These are phyloP conservation scores for Lizanozyma gosingica DNA, from an alignment of 1,139 yeast species.

Conservation along the genomic window DNA sequence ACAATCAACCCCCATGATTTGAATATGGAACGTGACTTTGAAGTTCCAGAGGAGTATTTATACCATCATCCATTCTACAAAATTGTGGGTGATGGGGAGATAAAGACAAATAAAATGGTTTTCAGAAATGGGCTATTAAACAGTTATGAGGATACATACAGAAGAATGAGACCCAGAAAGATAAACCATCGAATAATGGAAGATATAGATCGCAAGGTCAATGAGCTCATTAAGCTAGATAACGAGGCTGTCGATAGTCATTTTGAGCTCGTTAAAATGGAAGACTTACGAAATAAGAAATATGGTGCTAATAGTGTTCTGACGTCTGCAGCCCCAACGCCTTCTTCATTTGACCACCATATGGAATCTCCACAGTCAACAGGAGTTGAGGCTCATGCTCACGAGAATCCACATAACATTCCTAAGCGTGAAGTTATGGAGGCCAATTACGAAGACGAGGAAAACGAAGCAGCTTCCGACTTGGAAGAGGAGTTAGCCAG, in stretches of 20 bases:
- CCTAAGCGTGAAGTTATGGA: slow-evolving; percentile 12
- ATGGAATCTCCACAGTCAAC: slow-evolving; percentile 3
- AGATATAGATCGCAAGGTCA: slow-evolving; percentile 70
- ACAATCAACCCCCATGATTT: slow-evolving; percentile 41
- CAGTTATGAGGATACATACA: slow-evolving; percentile 24
- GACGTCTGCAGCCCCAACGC: slow-evolving; percentile 17
- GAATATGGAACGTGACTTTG: slow-evolving; percentile 32
- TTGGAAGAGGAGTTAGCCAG: slow-evolving; percentile 29
- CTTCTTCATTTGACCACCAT: slow-evolving; percentile 4
- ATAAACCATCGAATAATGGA: slow-evolving; percentile 45
- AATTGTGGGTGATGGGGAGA: slow-evolving; percentile 30
- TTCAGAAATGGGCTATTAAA: slow-evolving; percentile 45
- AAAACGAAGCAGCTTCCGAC: slow-evolving; percentile 16
- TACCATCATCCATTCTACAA: slow-evolving; percentile 40
- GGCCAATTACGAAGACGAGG: slow-evolving; percentile 11
- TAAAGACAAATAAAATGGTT: slow-evolving; percentile 36
- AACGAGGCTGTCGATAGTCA: slow-evolving; percentile 76
- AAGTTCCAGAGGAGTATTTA: slow-evolving; percentile 28
- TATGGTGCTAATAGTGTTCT: slow-evolving; percentile 14
- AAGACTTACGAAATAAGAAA: slow-evolving; percentile 9
- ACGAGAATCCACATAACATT: slow-evolving; percentile 10
- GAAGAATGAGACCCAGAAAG: slow-evolving; percentile 44
- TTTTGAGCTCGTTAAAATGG: slow-evolving; percentile 65
- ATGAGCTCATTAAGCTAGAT: slow-evolving; percentile 66
- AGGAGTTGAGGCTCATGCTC: slow-evolving; percentile 8